Base-by-base conservation (phyloP, 192 early-diverging fungal species). In the Powellomyces hirtus region DNA sequence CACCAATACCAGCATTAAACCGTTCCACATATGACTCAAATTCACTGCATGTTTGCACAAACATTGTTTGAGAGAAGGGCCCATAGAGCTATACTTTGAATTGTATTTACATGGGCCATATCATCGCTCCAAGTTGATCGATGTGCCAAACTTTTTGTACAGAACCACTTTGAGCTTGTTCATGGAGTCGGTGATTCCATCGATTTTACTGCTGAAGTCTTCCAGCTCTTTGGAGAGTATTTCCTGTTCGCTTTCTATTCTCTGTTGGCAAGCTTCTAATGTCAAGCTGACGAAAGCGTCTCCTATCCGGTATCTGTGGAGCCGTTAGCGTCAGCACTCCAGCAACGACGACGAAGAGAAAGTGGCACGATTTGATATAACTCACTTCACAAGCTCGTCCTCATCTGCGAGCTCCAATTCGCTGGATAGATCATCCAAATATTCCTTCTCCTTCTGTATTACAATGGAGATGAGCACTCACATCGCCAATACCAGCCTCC, bases 381-480 rank as follows among this genome's bases (percentile, higher is more conserved):
- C 79, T 84, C 13, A n/a, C n/a, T n/a, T n/a, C n/a, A 97, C 84
- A 18, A 80, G 81, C 62, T 95, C 93, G 60, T 94, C 92, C 64
- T 97, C 95, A 67, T 97, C 94, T 7, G 85, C 86, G 1, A 99
- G 81, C 77, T 99, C 95, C 0, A 99, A 81, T 71, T 99, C 97
- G 70, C 77, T 79, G 11, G 86, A 73, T n/a, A 99, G 82, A 73
- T 99, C 97, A 64, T 97, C 93, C 53, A 99, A 80, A 57, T 93
- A 94, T 74, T 97, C 97, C 63, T 91, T 89, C 67, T 97, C 95
- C 61, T 82, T 87, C 85, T 86, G 70, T 2, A 49, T n/a, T n/a
- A n/a, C n/a, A n/a, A n/a, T n/a, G n/a, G n/a, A n/a, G n/a, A n/a
- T n/a, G n/a, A n/a, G n/a, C n/a, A n/a, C n/a, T n/a, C n/a, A n/a